Percentiles rank a stretch among this genome's conserved stretches.
Conservation (phyloP, 345 rosid species). For the Populus alba region DNA sequence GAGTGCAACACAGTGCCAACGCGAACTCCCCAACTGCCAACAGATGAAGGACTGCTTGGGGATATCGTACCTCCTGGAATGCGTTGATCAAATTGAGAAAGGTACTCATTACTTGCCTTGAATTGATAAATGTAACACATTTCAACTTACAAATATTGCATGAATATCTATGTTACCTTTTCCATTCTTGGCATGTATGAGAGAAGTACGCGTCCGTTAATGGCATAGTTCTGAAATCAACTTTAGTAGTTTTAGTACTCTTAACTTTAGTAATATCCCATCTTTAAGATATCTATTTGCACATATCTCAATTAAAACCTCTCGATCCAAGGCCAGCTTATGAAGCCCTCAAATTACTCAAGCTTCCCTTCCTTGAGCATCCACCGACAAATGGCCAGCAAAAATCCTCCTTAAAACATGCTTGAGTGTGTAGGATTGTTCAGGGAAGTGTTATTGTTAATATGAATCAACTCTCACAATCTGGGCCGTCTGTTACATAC, state of each 20-base stretch:
- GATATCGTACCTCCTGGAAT: constrained; percentile 81
- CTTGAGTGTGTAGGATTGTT: not conserved
- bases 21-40: constrained; percentile 17
- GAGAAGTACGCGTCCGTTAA: not conserved
- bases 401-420: not conserved
- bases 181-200: not conserved
- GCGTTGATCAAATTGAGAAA: constrained; percentile 44
- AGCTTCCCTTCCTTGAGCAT: not conserved
- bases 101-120: constrained; percentile 25
- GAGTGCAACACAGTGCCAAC: constrained; percentile 1
- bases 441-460: not conserved
- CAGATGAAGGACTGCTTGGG: constrained; percentile 79
- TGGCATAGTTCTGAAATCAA: not conserved
- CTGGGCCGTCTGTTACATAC: not conserved
- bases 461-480: not conserved
- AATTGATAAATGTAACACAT: not conserved
- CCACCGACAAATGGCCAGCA: not conserved
- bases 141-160: not conserved
- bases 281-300: not conserved
- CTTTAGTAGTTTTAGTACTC: not conserved
- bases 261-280: not conserved
- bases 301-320: not conserved
- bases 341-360: not conserved
- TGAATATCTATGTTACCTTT: not conserved
- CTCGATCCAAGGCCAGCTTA: not conserved